These are phyloP conservation scores for Fusarium nygamai DNA, from an alignment of 2,329 filamentous ascomycete species.

Conservation along the genomic window DNA sequence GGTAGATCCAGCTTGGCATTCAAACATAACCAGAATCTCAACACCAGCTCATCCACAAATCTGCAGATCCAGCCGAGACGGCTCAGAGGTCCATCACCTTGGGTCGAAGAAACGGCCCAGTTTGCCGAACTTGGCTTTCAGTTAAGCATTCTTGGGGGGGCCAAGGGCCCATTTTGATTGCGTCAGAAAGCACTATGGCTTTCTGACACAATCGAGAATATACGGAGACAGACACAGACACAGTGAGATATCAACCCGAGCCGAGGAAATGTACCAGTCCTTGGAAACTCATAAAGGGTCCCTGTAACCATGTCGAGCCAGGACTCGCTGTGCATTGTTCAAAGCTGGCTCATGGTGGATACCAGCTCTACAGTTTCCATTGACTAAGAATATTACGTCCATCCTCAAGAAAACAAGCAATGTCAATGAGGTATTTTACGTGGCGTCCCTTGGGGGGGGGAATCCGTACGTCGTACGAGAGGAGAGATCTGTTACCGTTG, in stretches of 20 bases:
- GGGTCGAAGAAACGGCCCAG: neutral
- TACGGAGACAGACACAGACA: neutral
- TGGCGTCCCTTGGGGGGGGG: slow-evolving; percentile 6
- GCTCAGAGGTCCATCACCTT: neutral
- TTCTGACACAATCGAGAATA: neutral
- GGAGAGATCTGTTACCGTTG: neutral
- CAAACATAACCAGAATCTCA: slow-evolving; percentile 8
- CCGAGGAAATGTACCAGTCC: slow-evolving; percentile 18
- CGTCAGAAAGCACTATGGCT: neutral
- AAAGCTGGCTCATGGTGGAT: neutral
- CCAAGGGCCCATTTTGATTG: slow-evolving; percentile 8
- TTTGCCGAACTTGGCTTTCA: slow-evolving; percentile 33
- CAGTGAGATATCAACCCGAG: neutral
- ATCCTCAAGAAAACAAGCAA: slow-evolving; percentile 20
- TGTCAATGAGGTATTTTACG: neutral
- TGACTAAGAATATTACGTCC: slow-evolving; percentile 8
- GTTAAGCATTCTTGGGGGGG: slow-evolving; percentile 23
- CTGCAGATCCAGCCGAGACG: slow-evolving; percentile 17
- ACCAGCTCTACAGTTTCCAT: neutral
- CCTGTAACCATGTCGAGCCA: neutral
- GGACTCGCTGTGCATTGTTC: slow-evolving; percentile 3
- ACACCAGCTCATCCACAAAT: slow-evolving; percentile 14
- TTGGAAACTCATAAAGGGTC: slow-evolving; percentile 7
- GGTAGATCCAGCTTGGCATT: slow-evolving; percentile 25
- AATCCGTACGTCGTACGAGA: neutral